phyloP scores from a whole-genome alignment of 1,284 basidiomycete species.

The Heterobasidion occidentale region DNA sequence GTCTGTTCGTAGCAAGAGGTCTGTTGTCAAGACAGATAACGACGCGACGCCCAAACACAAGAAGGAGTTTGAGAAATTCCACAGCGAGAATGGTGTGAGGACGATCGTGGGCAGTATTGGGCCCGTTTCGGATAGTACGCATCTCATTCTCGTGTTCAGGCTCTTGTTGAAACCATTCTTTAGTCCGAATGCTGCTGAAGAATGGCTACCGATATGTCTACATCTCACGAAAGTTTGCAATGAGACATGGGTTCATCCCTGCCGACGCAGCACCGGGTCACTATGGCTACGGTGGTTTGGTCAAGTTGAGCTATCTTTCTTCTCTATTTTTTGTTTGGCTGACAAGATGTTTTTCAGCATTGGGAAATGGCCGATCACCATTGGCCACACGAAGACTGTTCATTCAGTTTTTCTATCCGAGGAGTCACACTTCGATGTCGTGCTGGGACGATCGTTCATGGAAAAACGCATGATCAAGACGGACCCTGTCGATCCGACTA shows the following conservation, averaged over 20 bases:
- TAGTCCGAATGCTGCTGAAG: slow-evolving; percentile 90
- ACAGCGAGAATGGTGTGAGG: slow-evolving; percentile 86
- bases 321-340: not conserved
- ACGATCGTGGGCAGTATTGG: slow-evolving; percentile 91
- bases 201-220: slow-evolving; percentile 94
- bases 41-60: slow-evolving; percentile 53
- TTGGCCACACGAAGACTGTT: slow-evolving; percentile 33
- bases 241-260: slow-evolving; percentile 86
- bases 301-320: slow-evolving; percentile 37
- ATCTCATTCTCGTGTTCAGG: slow-evolving; percentile 6
- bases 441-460: slow-evolving; percentile 90
- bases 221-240: slow-evolving; percentile 89
- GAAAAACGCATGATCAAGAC: slow-evolving; percentile 84
- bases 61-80: slow-evolving; percentile 79
- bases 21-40: slow-evolving; percentile 22
- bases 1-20: slow-evolving; percentile 30
- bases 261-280: slow-evolving; percentile 74
- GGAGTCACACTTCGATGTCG: slow-evolving; percentile 95
- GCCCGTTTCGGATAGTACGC: slow-evolving; percentile 76
- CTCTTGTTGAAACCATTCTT: not conserved
- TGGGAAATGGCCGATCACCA: slow-evolving; percentile 73
- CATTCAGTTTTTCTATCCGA: slow-evolving; percentile 78
- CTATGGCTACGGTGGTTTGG: slow-evolving; percentile 81
- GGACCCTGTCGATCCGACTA: slow-evolving; percentile 81
- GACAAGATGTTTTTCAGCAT: slow-evolving; percentile 32